Conservation (phyloP, 306 rosid genomes). For the Rosa persica region DNA sequence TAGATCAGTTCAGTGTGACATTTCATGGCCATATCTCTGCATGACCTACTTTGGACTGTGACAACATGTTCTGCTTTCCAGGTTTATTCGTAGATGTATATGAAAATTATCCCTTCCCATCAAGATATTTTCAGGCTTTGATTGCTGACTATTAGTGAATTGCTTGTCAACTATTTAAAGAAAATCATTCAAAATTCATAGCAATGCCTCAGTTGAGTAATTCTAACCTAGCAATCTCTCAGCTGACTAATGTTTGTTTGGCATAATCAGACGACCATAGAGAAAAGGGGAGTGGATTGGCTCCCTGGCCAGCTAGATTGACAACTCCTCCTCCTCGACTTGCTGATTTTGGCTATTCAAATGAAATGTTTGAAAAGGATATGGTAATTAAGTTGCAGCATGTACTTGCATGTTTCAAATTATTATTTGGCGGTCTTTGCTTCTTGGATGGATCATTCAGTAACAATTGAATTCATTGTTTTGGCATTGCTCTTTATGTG, state of each 20-base stretch:
- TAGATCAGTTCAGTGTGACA: too few relatives aligned
- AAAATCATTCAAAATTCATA: not conserved
- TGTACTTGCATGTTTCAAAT: constrained; percentile 18
- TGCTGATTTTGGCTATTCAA: constrained; percentile 85
- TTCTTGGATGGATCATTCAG: not conserved
- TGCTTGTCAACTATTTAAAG: not conserved
- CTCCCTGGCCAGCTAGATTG: constrained; percentile 95
- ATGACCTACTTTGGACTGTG: too few relatives aligned
- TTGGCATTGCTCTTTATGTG: constrained; percentile 27
- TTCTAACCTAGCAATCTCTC: constrained; percentile 5
- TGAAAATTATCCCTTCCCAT: too few relatives aligned
- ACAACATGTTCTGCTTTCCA: too few relatives aligned
- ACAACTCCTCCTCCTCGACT: constrained; percentile 89
- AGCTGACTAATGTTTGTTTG: constrained; percentile 27
- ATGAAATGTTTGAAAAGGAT: constrained; percentile 83
- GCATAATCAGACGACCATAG: constrained; percentile 61
- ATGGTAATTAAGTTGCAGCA: constrained; percentile 50
- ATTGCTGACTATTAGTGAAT: not conserved
- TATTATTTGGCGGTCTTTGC: not conserved
- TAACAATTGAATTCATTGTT: constrained; percentile 8
- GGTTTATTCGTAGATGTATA: too few relatives aligned
- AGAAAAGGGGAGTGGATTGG: constrained; percentile 82
- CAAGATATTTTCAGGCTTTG: not conserved
- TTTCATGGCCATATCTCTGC: too few relatives aligned
- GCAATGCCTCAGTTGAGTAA: constrained; percentile 17